Percentiles rank a stretch among this genome's conserved stretches.
Evolutionary conservation across 306 rosid genomes (phyloP).

Genomic region (Chamaecrista fasciculata): DNA sequence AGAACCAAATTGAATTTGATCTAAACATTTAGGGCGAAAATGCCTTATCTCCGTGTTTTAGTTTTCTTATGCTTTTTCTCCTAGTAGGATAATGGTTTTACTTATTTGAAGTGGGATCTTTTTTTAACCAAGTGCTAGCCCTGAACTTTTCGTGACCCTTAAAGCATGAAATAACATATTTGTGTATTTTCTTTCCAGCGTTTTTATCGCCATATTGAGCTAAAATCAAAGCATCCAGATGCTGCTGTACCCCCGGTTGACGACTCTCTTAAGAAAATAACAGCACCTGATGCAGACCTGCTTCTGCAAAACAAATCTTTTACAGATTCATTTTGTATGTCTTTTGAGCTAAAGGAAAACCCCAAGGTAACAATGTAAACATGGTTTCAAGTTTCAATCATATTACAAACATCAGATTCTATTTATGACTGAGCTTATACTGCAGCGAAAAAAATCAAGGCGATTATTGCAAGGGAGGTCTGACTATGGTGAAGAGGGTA

Average conservation of each 20-base stretch:
- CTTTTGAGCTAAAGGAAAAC: slow-evolving; percentile 61
- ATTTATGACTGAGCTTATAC: slow-evolving; percentile 22
- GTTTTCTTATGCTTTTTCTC: neutral
- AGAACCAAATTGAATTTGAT: no score
- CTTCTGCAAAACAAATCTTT: slow-evolving; percentile 48
- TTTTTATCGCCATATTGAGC: slow-evolving; percentile 60
- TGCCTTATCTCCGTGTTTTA: neutral
- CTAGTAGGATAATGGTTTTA: slow-evolving; percentile 6
- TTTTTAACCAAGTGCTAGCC: neutral
- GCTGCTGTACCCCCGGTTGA: slow-evolving; percentile 75
- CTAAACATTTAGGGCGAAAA: no score
- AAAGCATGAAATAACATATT: neutral
- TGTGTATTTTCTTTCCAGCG: slow-evolving; percentile 58
- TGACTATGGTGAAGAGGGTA: slow-evolving; percentile 36
- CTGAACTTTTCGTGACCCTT: neutral
- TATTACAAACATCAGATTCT: neutral
- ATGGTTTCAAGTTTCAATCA: neutral
- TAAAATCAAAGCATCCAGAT: slow-evolving; percentile 78
- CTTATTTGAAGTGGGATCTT: neutral
- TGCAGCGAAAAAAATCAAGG: slow-evolving; percentile 60
- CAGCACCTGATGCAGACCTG: slow-evolving; percentile 61
- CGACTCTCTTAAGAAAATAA: slow-evolving; percentile 70
- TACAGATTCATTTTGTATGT: slow-evolving; percentile 42
- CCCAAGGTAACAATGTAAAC: slow-evolving; percentile 45
- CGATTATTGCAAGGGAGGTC: slow-evolving; percentile 42